phyloP scores from a whole-genome alignment of 208 protist genomes.

The Leishmania arabica region DNA sequence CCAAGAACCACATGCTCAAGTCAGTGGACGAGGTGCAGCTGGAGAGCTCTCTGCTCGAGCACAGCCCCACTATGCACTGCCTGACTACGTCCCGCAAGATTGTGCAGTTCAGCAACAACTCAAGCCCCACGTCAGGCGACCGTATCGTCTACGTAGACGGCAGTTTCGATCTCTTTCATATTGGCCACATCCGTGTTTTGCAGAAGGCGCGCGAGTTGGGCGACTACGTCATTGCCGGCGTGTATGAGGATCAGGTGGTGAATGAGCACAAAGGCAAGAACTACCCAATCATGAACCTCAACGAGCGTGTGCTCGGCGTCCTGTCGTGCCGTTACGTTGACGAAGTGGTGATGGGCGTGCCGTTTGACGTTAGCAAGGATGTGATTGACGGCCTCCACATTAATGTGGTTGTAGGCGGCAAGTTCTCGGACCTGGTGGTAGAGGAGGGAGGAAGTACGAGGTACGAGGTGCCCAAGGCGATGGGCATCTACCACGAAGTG shows the following conservation, averaged over 20 bases:
- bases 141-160: conserved; percentile 97
- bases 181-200: conserved; percentile 95
- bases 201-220: conserved; percentile 92
- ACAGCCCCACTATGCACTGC: conserved; percentile 46
- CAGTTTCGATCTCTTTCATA: conserved; percentile 98
- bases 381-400: conserved; percentile 92
- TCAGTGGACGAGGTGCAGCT: conserved; percentile 47
- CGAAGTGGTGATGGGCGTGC: conserved; percentile 98
- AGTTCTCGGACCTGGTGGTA: conserved; percentile 32
- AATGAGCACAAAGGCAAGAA: conserved; percentile 91
- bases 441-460: conserved; percentile 12
- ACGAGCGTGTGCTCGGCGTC: conserved; percentile 97
- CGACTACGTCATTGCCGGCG: conserved; percentile 96
- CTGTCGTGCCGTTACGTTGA: conserved; percentile 97
- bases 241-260: conserved; percentile 95
- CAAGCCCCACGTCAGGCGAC: conserved; percentile 69
- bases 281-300: conserved; percentile 98
- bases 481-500: conserved; percentile 87
- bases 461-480: conserved; percentile 72
- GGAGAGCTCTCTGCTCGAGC: conserved; percentile 34
- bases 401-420: conserved; percentile 87
- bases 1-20: conserved; percentile 69
- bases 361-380: conserved; percentile 90
- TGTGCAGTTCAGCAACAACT: conserved; percentile 96
- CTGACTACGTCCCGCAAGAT: conserved; percentile 95